phyloP scores from a whole-genome alignment of 2,329 filamentous ascomycete species.

The Sporothrix euskadiensis region DNA sequence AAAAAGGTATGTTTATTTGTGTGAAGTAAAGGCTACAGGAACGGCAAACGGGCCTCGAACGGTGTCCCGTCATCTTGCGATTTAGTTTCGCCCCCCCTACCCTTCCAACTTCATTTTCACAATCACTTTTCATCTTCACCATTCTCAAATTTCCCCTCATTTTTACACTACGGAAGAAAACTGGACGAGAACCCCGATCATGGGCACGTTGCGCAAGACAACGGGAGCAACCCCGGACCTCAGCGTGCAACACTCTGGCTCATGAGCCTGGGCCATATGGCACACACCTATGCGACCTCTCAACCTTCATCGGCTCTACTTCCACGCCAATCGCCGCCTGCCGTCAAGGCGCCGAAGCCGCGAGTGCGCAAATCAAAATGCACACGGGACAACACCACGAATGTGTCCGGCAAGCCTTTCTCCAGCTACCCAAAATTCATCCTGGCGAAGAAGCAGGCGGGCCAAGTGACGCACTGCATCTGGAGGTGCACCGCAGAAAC shows the following conservation, averaged over 20 bases:
- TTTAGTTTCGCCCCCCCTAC: background rate
- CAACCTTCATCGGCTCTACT: background rate
- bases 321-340: background rate
- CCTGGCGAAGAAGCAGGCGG: background rate
- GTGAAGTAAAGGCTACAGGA: background rate
- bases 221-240: background rate
- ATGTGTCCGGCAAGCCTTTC: background rate
- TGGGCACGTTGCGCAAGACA: constrained; percentile 1
- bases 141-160: background rate
- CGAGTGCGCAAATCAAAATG: background rate
- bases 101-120: background rate
- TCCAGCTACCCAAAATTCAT: background rate
- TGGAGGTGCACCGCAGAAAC: constrained; percentile 14
- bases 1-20: constrained; percentile 21
- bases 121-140: background rate
- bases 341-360: background rate
- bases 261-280: background rate
- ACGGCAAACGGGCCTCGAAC: background rate
- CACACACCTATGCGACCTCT: background rate
- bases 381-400: background rate
- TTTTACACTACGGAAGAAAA: background rate
- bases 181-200: background rate
- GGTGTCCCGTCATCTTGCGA: background rate
- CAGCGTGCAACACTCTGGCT: background rate
- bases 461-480: background rate